phyloP scores from a whole-genome alignment of 768 basidiomycete genomes.

The Collybia sordida region DNA sequence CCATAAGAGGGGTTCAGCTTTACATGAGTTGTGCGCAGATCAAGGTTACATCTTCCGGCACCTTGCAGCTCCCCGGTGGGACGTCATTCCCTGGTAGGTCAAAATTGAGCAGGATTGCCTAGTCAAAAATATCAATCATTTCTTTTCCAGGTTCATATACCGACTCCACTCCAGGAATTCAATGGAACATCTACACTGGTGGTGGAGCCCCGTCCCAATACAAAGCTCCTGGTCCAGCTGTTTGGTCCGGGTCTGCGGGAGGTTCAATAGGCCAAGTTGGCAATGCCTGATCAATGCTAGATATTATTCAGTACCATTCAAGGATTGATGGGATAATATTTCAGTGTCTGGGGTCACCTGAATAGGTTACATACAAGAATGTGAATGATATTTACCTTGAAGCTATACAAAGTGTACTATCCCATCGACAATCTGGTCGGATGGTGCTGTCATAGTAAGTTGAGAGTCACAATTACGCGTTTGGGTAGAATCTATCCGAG shows the following conservation, averaged over 20 bases:
- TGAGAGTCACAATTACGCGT: too few species aligned
- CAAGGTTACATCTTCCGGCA: slow-evolving; percentile 32
- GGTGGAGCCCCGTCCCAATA: slow-evolving; percentile 20
- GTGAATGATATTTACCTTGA: too few species aligned
- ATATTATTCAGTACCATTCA: too few species aligned
- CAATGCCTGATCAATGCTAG: slow-evolving; percentile 4
- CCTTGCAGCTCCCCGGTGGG: slow-evolving; percentile 23
- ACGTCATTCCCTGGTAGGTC: slow-evolving; percentile 26
- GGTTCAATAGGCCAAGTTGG: slow-evolving; percentile 21
- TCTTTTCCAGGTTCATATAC: slow-evolving; percentile 21
- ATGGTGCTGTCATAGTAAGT: too few species aligned
- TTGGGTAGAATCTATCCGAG: too few species aligned
- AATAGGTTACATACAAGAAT: too few species aligned
- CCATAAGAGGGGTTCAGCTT: slow-evolving; percentile 45
- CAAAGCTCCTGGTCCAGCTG: slow-evolving; percentile 28
- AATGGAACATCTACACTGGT: slow-evolving; percentile 28
- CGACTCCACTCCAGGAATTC: slow-evolving; percentile 29
- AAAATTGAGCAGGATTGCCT: not conserved
- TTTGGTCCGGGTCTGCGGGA: slow-evolving; percentile 29
- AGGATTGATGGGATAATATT: not conserved
- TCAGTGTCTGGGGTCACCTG: not conserved
- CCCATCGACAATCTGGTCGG: too few species aligned
- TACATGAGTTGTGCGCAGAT: slow-evolving; percentile 52
- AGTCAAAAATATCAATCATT: not conserved
- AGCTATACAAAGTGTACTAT: too few species aligned